These are phyloP conservation scores for Phytopythium aichiense DNA, from an alignment of 352 stramenopile species.

Conservation along the genomic window DNA sequence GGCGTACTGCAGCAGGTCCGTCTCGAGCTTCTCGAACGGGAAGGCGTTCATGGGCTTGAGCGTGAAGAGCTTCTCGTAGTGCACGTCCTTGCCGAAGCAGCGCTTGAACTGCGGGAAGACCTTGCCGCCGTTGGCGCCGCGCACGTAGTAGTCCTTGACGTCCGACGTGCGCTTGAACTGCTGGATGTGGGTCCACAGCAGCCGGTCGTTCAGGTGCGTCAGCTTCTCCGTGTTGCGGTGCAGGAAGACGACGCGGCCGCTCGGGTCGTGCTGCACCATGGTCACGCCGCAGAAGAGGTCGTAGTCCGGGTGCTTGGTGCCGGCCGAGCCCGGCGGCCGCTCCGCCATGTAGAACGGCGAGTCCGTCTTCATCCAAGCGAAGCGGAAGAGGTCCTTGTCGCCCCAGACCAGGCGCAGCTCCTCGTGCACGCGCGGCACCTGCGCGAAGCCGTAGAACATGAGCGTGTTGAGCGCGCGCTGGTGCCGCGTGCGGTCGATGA, in stretches of 20 bases:
- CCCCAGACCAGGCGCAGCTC: conserved; percentile 33
- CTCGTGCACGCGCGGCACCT: conserved; percentile 27
- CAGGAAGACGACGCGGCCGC: conserved; percentile 36
- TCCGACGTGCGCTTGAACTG: conserved; percentile 42
- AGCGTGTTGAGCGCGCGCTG: conserved; percentile 20
- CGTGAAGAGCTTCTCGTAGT: conserved; percentile 65
- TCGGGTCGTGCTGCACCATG: conserved; percentile 39
- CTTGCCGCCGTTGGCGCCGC: conserved; percentile 60
- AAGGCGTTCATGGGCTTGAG: conserved; percentile 64
- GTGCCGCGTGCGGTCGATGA: conserved; percentile 41
- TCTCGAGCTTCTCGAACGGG: conserved; percentile 57
- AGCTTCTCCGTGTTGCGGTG: conserved; percentile 51
- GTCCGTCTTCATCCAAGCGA: conserved; percentile 48
- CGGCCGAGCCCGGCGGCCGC: conserved; percentile 29
- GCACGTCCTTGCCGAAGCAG: conserved; percentile 65
- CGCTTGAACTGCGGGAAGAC: conserved; percentile 64
- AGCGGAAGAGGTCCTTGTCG: conserved; percentile 63
- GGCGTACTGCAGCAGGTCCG: conserved; percentile 42
- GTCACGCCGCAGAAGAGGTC: conserved; percentile 58
- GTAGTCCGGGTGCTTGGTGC: conserved; percentile 16
- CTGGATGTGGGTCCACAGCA: conserved; percentile 58
- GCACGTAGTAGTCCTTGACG: conserved; percentile 45
- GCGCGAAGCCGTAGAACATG: conserved; percentile 37
- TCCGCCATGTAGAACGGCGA: conserved; percentile 49
- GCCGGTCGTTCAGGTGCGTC: conserved; percentile 33